A percentile compares a stretch with the other conserved stretches of the same genome.
Evolutionary conservation across 2,329 filamentous ascomycete genomes (phyloP).

Genomic region (Pyrenochaeta sp.): DNA sequence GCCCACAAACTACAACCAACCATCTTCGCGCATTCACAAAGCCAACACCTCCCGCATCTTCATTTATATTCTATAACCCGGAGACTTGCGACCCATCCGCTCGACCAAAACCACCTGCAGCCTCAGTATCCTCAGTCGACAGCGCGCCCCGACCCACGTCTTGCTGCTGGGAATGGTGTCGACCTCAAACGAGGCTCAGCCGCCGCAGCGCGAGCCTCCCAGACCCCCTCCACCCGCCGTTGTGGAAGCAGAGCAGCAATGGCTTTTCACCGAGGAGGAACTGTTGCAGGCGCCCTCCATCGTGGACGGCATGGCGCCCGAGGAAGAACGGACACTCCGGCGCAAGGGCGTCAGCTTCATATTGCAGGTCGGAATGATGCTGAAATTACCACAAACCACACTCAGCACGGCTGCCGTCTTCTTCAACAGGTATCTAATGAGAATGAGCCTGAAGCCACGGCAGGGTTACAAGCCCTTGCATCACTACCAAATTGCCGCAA

Average conservation of each 20-base stretch:
- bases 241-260: constrained; percentile 71
- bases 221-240: constrained; percentile 55
- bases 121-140: not conserved
- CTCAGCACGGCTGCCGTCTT: constrained; percentile 92
- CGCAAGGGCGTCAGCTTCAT: constrained; percentile 98
- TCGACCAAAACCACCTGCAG: not conserved
- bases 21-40: not conserved
- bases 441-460: constrained; percentile 78
- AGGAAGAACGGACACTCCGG: constrained; percentile 80
- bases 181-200: constrained; percentile 24
- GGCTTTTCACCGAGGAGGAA: constrained; percentile 88
- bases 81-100: not conserved
- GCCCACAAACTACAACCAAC: not conserved
- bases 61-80: not conserved
- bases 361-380: constrained; percentile 87
- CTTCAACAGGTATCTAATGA: constrained; percentile 96
- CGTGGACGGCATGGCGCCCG: constrained; percentile 77
- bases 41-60: not conserved
- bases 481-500: constrained; percentile 93
- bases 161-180: constrained; percentile 35
- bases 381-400: constrained; percentile 91
- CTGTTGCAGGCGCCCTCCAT: constrained; percentile 83
- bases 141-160: not conserved
- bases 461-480: constrained; percentile 75
- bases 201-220: constrained; percentile 40